Percentiles rank a stretch among this genome's conserved stretches.
These are phyloP conservation scores for Cyberlindnera mrakii DNA, from an alignment of 805 yeast genomes.

Conservation along the genomic window DNA sequence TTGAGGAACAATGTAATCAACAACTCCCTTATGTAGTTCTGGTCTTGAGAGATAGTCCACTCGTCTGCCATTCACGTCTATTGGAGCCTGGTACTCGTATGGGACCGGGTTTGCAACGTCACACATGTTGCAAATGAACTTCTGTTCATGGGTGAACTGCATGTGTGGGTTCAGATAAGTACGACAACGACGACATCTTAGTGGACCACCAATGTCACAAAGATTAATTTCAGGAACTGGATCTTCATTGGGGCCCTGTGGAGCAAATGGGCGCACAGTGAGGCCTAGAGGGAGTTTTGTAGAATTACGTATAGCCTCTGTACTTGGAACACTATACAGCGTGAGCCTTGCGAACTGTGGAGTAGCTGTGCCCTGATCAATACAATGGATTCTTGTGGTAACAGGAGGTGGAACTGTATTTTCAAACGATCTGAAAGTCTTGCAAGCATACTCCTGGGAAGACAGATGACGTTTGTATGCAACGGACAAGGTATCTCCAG, in stretches of 20 bases:
- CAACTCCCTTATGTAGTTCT: constrained; percentile 76
- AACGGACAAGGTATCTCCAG: constrained; percentile 12
- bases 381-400: constrained; percentile 61
- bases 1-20: constrained; percentile 75
- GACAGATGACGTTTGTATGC: constrained; percentile 13
- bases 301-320: constrained; percentile 60
- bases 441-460: constrained; percentile 18
- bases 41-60: constrained; percentile 61
- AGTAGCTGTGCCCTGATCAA: constrained; percentile 81
- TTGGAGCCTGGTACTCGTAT: constrained; percentile 54
- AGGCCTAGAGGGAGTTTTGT: constrained; percentile 80
- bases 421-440: constrained; percentile 62
- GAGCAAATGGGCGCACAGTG: constrained; percentile 81
- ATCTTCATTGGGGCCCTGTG: constrained; percentile 39
- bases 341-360: constrained; percentile 75
- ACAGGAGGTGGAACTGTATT: constrained; percentile 73
- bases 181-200: constrained; percentile 89
- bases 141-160: constrained; percentile 53
- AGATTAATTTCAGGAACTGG: constrained; percentile 65
- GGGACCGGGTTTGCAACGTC: constrained; percentile 68
- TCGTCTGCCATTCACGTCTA: constrained; percentile 57
- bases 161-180: constrained; percentile 84
- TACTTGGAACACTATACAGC: constrained; percentile 76
- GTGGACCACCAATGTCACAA: constrained; percentile 52
- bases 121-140: constrained; percentile 82